Conservation (phyloP, 1,284 basidiomycete species). For the Taiwanofungus camphoratus region DNA sequence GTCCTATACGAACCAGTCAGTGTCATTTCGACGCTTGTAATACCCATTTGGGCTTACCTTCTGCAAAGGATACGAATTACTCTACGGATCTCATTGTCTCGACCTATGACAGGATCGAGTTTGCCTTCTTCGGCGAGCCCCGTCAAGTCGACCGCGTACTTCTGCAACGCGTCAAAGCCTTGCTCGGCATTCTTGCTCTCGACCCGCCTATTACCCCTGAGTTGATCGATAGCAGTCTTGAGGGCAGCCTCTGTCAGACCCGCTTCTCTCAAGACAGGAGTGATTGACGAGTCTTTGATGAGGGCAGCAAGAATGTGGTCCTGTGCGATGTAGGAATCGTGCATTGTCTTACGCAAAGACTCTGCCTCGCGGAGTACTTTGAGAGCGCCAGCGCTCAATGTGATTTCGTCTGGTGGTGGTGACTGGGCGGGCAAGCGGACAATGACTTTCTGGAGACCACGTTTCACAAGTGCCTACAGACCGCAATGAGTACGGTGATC, state of each 20-base stretch:
- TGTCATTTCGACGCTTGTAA: not conserved
- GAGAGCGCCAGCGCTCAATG: constrained; percentile 53
- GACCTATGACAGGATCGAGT: constrained; percentile 89
- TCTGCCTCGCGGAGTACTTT: constrained; percentile 81
- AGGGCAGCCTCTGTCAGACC: constrained; percentile 68
- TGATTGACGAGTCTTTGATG: constrained; percentile 65
- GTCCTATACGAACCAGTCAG: constrained; percentile 43
- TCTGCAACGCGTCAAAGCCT: constrained; percentile 82
- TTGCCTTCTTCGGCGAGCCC: constrained; percentile 86
- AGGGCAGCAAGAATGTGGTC: constrained; percentile 75
- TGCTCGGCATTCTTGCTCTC: constrained; percentile 81
- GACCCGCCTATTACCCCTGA: constrained; percentile 76
- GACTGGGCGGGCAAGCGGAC: constrained; percentile 79
- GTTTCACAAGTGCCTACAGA: constrained; percentile 48
- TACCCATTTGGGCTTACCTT: constrained; percentile 36
- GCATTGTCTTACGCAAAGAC: constrained; percentile 79
- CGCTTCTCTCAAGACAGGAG: constrained; percentile 67
- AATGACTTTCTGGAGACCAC: constrained; percentile 62
- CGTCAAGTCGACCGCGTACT: constrained; percentile 85
- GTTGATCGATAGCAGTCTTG: constrained; percentile 76
- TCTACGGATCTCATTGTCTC: constrained; percentile 85
- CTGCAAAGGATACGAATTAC: constrained; percentile 74
- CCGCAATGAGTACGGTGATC: constrained; percentile 16
- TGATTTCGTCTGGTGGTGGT: constrained; percentile 78
- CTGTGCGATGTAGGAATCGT: constrained; percentile 91